These are phyloP conservation scores for Ceratocystiopsis minuta DNA, from an alignment of 2,329 filamentous ascomycete species.

Conservation along the genomic window DNA sequence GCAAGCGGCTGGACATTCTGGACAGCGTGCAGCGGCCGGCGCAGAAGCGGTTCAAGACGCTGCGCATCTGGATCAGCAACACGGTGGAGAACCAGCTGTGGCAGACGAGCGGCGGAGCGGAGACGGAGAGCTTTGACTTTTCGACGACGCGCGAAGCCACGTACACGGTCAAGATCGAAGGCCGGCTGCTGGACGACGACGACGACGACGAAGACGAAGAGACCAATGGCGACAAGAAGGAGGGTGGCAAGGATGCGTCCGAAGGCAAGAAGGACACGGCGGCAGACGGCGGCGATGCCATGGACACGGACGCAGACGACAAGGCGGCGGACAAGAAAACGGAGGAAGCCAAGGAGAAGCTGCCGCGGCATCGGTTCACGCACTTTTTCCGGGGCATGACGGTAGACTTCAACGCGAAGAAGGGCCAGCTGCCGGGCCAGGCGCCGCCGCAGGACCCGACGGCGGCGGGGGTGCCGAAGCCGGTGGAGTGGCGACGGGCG, in stretches of 20 bases:
- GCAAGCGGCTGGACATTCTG: constrained; percentile 80
- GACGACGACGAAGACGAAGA: constrained; percentile 30
- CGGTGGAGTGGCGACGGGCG: constrained; percentile 78
- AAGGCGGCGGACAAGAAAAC: constrained; percentile 15
- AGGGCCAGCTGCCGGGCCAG: constrained; percentile 8
- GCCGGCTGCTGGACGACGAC: constrained; percentile 57
- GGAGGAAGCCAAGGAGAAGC: constrained; percentile 18
- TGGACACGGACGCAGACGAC: constrained; percentile 39
- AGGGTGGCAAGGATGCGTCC: constrained; percentile 30
- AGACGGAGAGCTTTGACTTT: constrained; percentile 66
- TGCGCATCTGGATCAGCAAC: constrained; percentile 90
- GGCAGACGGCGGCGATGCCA: constrained; percentile 32
- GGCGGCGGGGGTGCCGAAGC: constrained; percentile 13
- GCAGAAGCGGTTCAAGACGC: constrained; percentile 49
- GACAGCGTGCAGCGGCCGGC: constrained; percentile 55
- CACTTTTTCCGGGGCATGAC: constrained; percentile 70
- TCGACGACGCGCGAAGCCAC: constrained; percentile 58
- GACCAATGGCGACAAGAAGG: constrained; percentile 25
- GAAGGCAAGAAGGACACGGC: too few relatives aligned
- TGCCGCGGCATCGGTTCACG: constrained; percentile 37
- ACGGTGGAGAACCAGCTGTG: constrained; percentile 87
- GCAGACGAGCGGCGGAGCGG: constrained; percentile 52
- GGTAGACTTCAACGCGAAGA: constrained; percentile 48
- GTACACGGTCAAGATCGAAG: constrained; percentile 85
- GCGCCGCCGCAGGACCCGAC: constrained; percentile 33